Evolutionary conservation across 2,329 filamentous ascomycete species (phyloP), one percentile per base, ranked within the genome.

Genomic region (Ophiostoma himal-ulmi): DNA sequence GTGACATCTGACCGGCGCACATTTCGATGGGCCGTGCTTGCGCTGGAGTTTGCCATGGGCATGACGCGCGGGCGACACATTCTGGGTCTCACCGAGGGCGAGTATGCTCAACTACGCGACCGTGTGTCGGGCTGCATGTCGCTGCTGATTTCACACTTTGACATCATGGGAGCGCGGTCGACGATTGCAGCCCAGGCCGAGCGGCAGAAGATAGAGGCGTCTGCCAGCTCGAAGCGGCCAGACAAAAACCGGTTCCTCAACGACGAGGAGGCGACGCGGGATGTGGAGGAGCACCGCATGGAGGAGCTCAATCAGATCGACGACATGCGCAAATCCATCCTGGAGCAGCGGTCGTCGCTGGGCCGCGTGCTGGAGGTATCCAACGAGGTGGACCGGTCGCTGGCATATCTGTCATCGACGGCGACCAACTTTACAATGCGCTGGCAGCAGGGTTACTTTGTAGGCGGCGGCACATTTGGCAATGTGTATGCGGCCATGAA

Each of bases 121-220:
- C 98, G 97, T 79, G 95, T 99, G 5, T 93, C 93, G 10, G 94
- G 94, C 0, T 99, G 95, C 79, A 99, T 99, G 95, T 94, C 93
- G 26, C 85, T 99, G 34, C 84, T 99, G 67, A 98, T 99, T 75
- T 97, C 94, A 11, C 95, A 99, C 80, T 99, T 99, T 76, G 95
- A 99, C 79, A 98, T 99, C 80, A 97, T 99, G 91, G 95, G 95
- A 34, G 95, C 95, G 36, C 89, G 94, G 76, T 97, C 94, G 7
- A 97, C 90, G 60, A 85, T 97, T 73, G 95, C 95, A 13, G 95
- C 95, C 5, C 93, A 97, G 80, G 93, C 93, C 1, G 95, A 99
- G 80, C 94, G 93, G 78, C 92, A 96, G 77, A 87, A 92, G 62
- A 86, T 94, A 74, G 94, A 97, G 76, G 90, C 92, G 87, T 91